Percentiles rank a stretch among this genome's conserved stretches.
phyloP scores from a whole-genome alignment of 805 yeast genomes.

The Candida khao-thaluensis region DNA sequence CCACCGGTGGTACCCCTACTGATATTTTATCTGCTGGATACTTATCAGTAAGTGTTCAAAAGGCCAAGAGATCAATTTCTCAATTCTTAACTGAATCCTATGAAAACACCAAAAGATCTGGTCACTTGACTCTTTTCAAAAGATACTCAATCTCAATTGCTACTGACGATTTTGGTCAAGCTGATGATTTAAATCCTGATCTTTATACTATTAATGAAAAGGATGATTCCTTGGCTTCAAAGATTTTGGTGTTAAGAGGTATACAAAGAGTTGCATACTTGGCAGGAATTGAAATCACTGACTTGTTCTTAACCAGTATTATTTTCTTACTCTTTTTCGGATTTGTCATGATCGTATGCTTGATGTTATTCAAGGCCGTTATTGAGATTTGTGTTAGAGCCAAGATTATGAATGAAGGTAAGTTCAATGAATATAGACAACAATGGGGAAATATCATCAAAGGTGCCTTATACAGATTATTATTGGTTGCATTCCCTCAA shows the following conservation, averaged over 20 bases:
- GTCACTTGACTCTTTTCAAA: conserved; percentile 16
- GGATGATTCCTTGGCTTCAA: conserved; percentile 54
- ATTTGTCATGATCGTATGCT: conserved; percentile 55
- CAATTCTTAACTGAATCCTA: conserved; percentile 17
- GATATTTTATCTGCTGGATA: conserved; percentile 65
- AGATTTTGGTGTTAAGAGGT: conserved; percentile 83
- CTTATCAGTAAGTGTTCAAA: conserved; percentile 84
- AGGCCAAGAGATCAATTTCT: conserved; percentile 33
- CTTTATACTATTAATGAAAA: conserved; percentile 74
- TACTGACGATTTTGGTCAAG: conserved; percentile 46
- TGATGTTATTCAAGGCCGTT: conserved; percentile 64
- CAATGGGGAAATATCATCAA: conserved; percentile 85
- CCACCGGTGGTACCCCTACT: conserved; percentile 89
- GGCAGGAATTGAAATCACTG: conserved; percentile 83
- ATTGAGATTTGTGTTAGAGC: conserved; percentile 63
- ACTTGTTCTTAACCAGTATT: conserved; percentile 81
- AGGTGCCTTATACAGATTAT: conserved; percentile 83
- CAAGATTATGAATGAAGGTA: conserved; percentile 57
- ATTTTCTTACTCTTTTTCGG: conserved; percentile 79
- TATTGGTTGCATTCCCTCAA: conserved; percentile 86
- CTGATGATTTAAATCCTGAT: conserved; percentile 40
- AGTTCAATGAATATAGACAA: conserved; percentile 72
- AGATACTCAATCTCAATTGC: conserved; percentile 27
- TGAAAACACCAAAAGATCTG: conserved; percentile 10
- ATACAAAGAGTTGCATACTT: conserved; percentile 86